Percentiles rank a stretch among this genome's conserved stretches.
Conservation (phyloP, 495 filamentous ascomycete genomes). For the Cercophora scortea region DNA sequence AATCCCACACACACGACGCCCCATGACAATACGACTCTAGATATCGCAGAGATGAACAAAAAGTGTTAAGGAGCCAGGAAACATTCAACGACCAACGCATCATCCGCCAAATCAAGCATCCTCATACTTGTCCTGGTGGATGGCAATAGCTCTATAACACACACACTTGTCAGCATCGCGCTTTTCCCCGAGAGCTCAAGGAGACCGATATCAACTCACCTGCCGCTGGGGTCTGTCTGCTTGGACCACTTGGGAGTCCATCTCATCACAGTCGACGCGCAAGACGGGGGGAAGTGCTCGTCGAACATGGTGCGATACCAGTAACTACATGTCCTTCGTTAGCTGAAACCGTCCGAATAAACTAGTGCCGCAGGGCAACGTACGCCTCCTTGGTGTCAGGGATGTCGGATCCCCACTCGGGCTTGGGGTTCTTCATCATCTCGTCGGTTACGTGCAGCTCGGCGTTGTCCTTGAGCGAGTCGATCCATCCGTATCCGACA, state of each 20-base stretch:
- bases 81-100: not conserved
- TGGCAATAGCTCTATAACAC: slow-evolving; percentile 54
- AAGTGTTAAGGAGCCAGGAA: not conserved
- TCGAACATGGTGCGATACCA: slow-evolving; percentile 99
- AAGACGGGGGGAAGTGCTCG: slow-evolving; percentile 90
- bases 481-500: slow-evolving; percentile 99
- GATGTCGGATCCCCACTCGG: slow-evolving; percentile 84
- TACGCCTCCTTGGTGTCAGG: slow-evolving; percentile 96
- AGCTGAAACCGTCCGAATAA: not conserved
- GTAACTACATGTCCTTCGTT: slow-evolving; percentile 46
- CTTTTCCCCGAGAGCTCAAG: not conserved
- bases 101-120: slow-evolving; percentile 9
- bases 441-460: slow-evolving; percentile 85
- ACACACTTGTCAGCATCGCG: slow-evolving; percentile 2
- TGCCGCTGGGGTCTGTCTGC: slow-evolving; percentile 87
- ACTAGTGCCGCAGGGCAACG: slow-evolving; percentile 18
- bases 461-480: slow-evolving; percentile 88
- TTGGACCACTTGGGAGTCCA: slow-evolving; percentile 99
- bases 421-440: slow-evolving; percentile 94
- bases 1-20: not conserved
- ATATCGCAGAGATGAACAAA: not conserved
- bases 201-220: slow-evolving; percentile 44
- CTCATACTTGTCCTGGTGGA: slow-evolving; percentile 62
- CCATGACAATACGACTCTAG: not conserved
- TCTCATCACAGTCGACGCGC: slow-evolving; percentile 86